Base-by-base conservation (phyloP, 106 monocot genomes). In the Acorus calamus region DNA sequence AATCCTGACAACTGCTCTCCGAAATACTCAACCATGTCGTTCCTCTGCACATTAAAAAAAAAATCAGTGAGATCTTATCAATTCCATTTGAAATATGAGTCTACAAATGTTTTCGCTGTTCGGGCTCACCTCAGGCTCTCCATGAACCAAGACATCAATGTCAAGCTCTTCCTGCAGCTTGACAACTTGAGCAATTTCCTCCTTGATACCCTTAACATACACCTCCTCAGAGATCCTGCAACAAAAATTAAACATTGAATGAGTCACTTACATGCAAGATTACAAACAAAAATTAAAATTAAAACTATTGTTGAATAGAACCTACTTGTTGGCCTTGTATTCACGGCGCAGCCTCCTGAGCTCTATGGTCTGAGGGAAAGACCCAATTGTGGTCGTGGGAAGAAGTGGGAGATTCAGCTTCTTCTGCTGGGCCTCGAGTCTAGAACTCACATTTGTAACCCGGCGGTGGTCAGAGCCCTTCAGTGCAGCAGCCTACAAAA, bases 71-170 rank as follows among this genome's bases (percentile, higher is more conserved):
- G 55, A n/a, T 45, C 2, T 10, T 7, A 0, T 8, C 8, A 47
- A 59, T 51, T 45, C 50, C 13, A 7, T 41, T 6, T 44, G 41
- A 28, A 8, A 41, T 14, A 57, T 57, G 11, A 57, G 57, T 57
- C 7, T 11, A 9, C 2, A 44, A 50, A 3, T 9, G 8, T 28
- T 14, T 54, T 50, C 42, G 46, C 13, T 52, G 28, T 6, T 8
- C 11, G 52, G 10, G 54, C 52, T 68, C 53, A 86, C 86, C 86
- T 87, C 83, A 55, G 87, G 87, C 50, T 87, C 87, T 56, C 87
- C 87, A 54, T 87, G 87, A 43, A 83, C 87, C 14, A 87, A 71
- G 50, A 87, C 87, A 75, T 87, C 83, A 50, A 87, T 87, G 71
- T 87, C 87, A 68, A 87, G 87, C 46, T 79, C 79, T 56, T 79